Conservation (phyloP, 306 rosid genomes). For the Dalbergia cochinchinensis region DNA sequence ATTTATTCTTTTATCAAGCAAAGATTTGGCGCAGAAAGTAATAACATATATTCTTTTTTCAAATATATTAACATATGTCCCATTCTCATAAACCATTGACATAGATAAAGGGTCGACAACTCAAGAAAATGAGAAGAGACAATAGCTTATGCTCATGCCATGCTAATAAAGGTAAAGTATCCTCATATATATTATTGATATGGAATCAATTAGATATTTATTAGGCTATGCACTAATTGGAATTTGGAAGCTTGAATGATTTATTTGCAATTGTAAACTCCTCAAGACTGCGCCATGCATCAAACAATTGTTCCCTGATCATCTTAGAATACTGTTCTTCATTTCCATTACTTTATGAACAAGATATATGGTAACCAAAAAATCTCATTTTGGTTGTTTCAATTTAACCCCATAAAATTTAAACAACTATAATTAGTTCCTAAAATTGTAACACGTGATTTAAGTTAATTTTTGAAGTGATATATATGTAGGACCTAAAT, state of each 20-base stretch:
- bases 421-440: too few species aligned
- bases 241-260: constrained; percentile 59
- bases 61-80: too few species aligned
- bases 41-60: too few species aligned
- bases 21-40: not conserved
- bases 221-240: constrained; percentile 52
- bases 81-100: too few species aligned
- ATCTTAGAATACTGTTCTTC: constrained; percentile 38
- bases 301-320: constrained; percentile 50
- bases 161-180: not conserved
- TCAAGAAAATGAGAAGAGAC: too few species aligned
- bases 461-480: too few species aligned
- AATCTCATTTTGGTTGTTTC: too few species aligned
- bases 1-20: not conserved
- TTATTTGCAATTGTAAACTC: constrained; percentile 55
- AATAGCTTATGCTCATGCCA: not conserved
- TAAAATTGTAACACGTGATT: too few species aligned
- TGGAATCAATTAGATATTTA: constrained; percentile 16
- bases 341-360: constrained; percentile 59
- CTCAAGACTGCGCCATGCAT: constrained; percentile 65
- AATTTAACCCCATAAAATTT: too few species aligned
- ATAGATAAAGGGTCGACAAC: too few species aligned
- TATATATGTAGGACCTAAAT: too few species aligned
- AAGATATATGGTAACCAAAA: constrained; percentile 26
- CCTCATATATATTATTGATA: not conserved